Base-by-base conservation (phyloP, 768 basidiomycete genomes). In the Mycena venus region DNA sequence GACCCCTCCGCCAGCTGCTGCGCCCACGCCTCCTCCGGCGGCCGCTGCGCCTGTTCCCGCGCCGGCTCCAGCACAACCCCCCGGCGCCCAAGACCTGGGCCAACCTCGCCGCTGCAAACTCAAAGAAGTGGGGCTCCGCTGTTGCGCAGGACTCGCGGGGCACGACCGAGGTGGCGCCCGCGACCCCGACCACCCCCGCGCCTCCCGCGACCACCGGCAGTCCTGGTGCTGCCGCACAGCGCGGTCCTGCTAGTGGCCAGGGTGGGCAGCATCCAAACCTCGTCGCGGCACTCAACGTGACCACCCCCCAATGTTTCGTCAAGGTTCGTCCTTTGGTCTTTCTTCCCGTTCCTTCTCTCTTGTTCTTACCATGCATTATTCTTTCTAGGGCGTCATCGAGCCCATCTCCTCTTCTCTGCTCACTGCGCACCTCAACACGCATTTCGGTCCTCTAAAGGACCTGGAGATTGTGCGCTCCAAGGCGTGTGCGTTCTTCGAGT, bases 401-500 rank as follows among this genome's bases (percentile, higher is more conserved):
- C 84, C 88, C 36, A 85, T 96, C 47, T 84, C 90, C 29, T 86
- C 89, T 56, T 63, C 82, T 17, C 85, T 88, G 0, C 88, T 97
- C 42, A 84, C 81, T 25, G 84, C 81, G 47, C 80, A 85, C 3
- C 88, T 97, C 40, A 84, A 87, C 0, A 79, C 83, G 36, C 91
- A 92, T 38, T 97, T 97, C 82, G 96, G 96, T 0, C 87, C 91
- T 0, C 88, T 98, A 80, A 95, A 94, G 82, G 96, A 96, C 27
- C 84, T 97, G 49, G 97, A 99, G 83, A 92, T 98, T 75, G 93
- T 98, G 49, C 94, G 94, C 75, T 82, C 79, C 80, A 98, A 95
- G 83, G 96, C 95, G 0, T 99, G 97, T 80, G 97, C 97, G 0
- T 99, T 99, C 90, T 87, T 98, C 79, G 98, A 99, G 83, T 99